A percentile compares a stretch with the other conserved stretches of the same genome.
Conservation (phyloP, 225 moss, liverwort and hornwort species). For the Neckera pumila region DNA sequence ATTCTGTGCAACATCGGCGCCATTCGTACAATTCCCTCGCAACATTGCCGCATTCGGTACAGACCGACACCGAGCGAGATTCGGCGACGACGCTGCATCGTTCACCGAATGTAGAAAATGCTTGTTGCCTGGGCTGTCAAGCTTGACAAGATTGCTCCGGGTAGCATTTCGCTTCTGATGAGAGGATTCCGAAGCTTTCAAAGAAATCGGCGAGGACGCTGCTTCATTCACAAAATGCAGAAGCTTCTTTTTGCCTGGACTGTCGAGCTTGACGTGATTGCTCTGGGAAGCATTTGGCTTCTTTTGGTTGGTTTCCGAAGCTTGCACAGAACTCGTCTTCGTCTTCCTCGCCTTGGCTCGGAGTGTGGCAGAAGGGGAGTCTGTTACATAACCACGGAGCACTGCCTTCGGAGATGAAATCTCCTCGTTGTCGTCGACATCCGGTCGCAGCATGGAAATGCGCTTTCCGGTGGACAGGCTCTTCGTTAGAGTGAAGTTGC, state of each 20-base stretch:
- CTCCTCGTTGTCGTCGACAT: conserved; percentile 8
- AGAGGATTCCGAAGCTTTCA: background rate
- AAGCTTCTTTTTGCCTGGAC: background rate
- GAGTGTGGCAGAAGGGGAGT: background rate
- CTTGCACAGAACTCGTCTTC: background rate
- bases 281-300: background rate
- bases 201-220: background rate
- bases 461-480: conserved; percentile 40
- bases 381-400: background rate
- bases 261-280: conserved; percentile 1
- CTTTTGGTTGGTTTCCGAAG: background rate
- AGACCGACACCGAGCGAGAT: conserved; percentile 28
- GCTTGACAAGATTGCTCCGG: conserved; percentile 5
- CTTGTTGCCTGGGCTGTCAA: background rate
- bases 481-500: conserved; percentile 8
- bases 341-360: background rate
- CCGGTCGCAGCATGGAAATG: conserved; percentile 12
- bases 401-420: background rate
- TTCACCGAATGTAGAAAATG: background rate
- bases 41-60: conserved; percentile 39
- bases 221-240: conserved; percentile 8
- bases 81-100: background rate
- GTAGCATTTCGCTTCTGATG: background rate
- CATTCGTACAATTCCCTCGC: conserved; percentile 2
- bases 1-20: background rate